Evolutionary conservation across 176 grass and related monocot species (phyloP).

Genomic region (Triticum dicoccoides): DNA sequence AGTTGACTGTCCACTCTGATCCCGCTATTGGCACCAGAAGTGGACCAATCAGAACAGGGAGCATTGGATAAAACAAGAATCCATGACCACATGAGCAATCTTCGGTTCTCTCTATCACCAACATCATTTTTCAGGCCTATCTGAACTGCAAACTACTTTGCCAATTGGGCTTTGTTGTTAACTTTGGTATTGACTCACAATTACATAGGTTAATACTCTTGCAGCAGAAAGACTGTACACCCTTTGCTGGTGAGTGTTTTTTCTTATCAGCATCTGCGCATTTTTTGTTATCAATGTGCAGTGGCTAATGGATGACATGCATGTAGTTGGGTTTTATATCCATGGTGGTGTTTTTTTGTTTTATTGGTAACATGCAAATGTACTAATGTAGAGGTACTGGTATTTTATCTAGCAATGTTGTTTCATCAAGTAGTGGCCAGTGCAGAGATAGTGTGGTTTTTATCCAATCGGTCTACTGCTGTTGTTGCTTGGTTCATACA

Average conservation of each 20-base stretch:
- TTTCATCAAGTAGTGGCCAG: too few relatives aligned
- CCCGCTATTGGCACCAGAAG: slow-evolving; percentile 52
- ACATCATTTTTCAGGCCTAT: slow-evolving; percentile 96
- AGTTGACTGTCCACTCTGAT: slow-evolving; percentile 75
- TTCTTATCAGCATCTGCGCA: neutral
- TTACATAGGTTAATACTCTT: slow-evolving; percentile 92
- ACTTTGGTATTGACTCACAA: slow-evolving; percentile 36
- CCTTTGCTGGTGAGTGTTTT: slow-evolving; percentile 94
- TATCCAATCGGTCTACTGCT: too few relatives aligned
- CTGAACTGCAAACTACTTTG: slow-evolving; percentile 16
- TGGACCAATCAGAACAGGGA: slow-evolving; percentile 39
- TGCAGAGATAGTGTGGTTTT: too few relatives aligned
- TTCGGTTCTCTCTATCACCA: slow-evolving; percentile 89
- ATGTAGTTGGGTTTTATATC: neutral
- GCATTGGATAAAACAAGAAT: slow-evolving; percentile 65
- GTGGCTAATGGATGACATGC: slow-evolving; percentile 35
- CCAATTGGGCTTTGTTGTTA: slow-evolving; percentile 1
- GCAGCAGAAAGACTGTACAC: slow-evolving; percentile 84
- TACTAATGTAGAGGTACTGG: too few relatives aligned
- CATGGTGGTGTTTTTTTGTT: too few relatives aligned
- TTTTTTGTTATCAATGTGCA: too few relatives aligned
- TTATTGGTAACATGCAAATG: too few relatives aligned
- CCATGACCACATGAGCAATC: slow-evolving; percentile 87
- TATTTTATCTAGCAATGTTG: too few relatives aligned
- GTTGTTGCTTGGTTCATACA: too few relatives aligned